A percentile compares a stretch with the other conserved stretches of the same genome.
phyloP scores from a whole-genome alignment of 2,329 filamentous ascomycete species.

The Sodiomyces alkalinus region DNA sequence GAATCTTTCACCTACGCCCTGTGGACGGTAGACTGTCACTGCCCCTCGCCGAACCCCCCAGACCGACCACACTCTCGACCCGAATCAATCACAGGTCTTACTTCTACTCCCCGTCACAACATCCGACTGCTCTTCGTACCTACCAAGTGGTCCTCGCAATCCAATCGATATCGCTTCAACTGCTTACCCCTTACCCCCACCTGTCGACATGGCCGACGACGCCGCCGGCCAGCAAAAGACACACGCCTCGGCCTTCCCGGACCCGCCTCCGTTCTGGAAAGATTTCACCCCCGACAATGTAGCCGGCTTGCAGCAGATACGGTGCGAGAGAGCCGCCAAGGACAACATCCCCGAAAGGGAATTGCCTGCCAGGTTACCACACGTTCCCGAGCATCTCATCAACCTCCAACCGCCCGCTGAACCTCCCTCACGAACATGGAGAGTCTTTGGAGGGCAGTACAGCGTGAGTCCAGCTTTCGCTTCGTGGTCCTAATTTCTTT shows the following conservation, averaged over 20 bases:
- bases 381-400: slow-evolving; percentile 55
- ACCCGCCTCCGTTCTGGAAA: slow-evolving; percentile 81
- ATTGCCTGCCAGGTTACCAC: slow-evolving; percentile 18
- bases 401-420: slow-evolving; percentile 70
- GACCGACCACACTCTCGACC: no score
- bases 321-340: slow-evolving; percentile 20
- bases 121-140: no score
- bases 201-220: slow-evolving; percentile 38
- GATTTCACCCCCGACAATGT: slow-evolving; percentile 70
- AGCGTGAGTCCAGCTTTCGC: slow-evolving; percentile 21
- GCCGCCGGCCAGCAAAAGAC: slow-evolving; percentile 24
- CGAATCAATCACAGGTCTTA: no score
- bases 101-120: no score
- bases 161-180: not conserved
- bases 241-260: slow-evolving; percentile 58
- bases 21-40: no score
- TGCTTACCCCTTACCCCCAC: not conserved
- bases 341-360: slow-evolving; percentile 9
- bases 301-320: slow-evolving; percentile 32
- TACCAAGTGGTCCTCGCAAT: no score
- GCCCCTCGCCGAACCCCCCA: no score
- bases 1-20: no score
- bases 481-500: no score
- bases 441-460: slow-evolving; percentile 56
- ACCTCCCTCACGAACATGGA: slow-evolving; percentile 55